Conservation (phyloP, 176 grass and related monocot genomes). For the Cenchrus fungigraminus region DNA sequence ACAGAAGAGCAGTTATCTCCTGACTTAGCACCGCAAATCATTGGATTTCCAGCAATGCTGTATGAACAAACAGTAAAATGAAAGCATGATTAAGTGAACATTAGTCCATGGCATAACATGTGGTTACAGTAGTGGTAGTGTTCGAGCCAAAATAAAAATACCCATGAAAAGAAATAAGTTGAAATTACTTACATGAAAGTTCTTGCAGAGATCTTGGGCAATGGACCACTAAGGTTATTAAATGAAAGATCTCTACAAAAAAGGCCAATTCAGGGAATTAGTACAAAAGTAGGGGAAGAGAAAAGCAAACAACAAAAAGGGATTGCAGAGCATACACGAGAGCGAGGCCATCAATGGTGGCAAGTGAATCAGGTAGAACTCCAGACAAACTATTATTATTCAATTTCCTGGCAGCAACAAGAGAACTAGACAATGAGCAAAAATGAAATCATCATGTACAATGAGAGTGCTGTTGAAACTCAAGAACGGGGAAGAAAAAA, state of each 20-base stretch:
- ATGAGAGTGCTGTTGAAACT: not conserved
- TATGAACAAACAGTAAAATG: constrained; percentile 31
- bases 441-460: not conserved
- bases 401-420: constrained; percentile 62
- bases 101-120: constrained; percentile 10
- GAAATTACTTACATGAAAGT: constrained; percentile 70
- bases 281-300: not conserved
- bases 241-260: constrained; percentile 80
- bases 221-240: constrained; percentile 84
- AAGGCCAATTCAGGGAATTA: constrained; percentile 14
- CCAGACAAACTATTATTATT: constrained; percentile 97
- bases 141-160: not conserved
- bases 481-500: constrained; percentile 18
- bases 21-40: constrained; percentile 70
- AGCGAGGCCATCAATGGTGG: constrained; percentile 75
- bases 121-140: not conserved
- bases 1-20: constrained; percentile 76
- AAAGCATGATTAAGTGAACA: not conserved
- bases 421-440: constrained; percentile 8
- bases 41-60: constrained; percentile 85
- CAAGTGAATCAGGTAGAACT: constrained; percentile 73
- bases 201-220: constrained; percentile 91
- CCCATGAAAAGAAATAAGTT: not conserved
- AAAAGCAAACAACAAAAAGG: not conserved
- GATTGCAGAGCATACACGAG: constrained; percentile 62